Percentiles rank a stretch among this genome's conserved stretches.
Conservation (phyloP, 176 grass and related monocot species). For the Oropetium thomaeum region DNA sequence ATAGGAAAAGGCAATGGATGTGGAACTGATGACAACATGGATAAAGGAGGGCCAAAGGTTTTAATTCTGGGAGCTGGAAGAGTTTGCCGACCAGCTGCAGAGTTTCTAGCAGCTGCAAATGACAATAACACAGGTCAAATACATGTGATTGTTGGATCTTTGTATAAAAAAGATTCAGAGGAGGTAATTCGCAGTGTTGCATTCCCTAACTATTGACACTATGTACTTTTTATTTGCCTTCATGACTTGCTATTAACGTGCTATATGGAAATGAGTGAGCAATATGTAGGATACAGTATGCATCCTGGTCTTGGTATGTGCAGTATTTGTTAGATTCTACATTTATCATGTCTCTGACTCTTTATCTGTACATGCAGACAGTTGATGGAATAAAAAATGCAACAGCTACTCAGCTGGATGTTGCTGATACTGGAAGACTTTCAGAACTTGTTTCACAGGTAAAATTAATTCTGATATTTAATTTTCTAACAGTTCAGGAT, state of each 20-base stretch:
- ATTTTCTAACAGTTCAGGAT: not conserved
- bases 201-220: slow-evolving; percentile 14
- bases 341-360: slow-evolving; percentile 20
- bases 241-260: not conserved
- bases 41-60: slow-evolving; percentile 53
- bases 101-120: slow-evolving; percentile 55
- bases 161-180: slow-evolving; percentile 81
- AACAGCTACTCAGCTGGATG: slow-evolving; percentile 77
- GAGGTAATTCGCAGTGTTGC: slow-evolving; percentile 51
- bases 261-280: not conserved
- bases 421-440: slow-evolving; percentile 63
- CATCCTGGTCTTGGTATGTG: not conserved
- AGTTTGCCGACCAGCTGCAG: slow-evolving; percentile 85
- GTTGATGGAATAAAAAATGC: slow-evolving; percentile 80
- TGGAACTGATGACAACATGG: slow-evolving; percentile 27
- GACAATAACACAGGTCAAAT: slow-evolving; percentile 35
- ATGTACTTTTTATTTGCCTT: slow-evolving; percentile 4
- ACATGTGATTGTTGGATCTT: slow-evolving; percentile 81
- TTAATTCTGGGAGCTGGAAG: slow-evolving; percentile 92
- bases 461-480: slow-evolving; percentile 24
- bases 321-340: not conserved
- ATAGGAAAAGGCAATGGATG: slow-evolving; percentile 69
- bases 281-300: not conserved
- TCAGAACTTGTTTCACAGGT: slow-evolving; percentile 73
- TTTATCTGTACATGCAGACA: slow-evolving; percentile 59